These are phyloP conservation scores for Beauveria pseudobassiana DNA, from an alignment of 2,329 filamentous ascomycete species.

Conservation along the genomic window DNA sequence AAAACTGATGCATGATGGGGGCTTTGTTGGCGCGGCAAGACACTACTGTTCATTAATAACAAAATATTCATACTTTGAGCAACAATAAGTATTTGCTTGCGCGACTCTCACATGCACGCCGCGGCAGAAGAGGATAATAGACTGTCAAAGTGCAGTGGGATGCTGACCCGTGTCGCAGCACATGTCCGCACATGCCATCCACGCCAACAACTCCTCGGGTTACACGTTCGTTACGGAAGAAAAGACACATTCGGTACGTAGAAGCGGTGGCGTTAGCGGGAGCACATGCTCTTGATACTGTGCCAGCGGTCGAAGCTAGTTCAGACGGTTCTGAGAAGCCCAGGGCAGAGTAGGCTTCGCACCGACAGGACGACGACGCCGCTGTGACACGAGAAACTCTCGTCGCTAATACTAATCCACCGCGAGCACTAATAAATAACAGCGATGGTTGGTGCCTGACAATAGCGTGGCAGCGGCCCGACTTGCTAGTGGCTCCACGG, in stretches of 20 bases:
- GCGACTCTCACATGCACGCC: conserved; percentile 1
- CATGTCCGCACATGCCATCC: background rate
- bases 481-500: conserved; percentile 10
- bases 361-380: background rate
- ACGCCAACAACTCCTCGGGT: background rate
- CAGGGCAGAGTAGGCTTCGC: background rate
- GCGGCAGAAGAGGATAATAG: background rate
- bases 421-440: background rate
- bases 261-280: background rate
- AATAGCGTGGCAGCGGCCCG: conserved; percentile 11
- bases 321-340: background rate
- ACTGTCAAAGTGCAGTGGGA: background rate
- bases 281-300: background rate
- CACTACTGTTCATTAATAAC: background rate
- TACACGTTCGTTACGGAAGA: background rate
- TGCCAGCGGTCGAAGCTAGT: background rate
- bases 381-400: background rate
- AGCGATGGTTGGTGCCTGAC: background rate
- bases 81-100: background rate
- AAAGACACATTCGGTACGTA: background rate
- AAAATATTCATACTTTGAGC: background rate
- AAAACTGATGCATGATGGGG: no score
- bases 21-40: no score
- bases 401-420: background rate
- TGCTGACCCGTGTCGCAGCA: background rate